phyloP scores from a whole-genome alignment of 768 basidiomycete genomes.

The Lactifluus echinatus region DNA sequence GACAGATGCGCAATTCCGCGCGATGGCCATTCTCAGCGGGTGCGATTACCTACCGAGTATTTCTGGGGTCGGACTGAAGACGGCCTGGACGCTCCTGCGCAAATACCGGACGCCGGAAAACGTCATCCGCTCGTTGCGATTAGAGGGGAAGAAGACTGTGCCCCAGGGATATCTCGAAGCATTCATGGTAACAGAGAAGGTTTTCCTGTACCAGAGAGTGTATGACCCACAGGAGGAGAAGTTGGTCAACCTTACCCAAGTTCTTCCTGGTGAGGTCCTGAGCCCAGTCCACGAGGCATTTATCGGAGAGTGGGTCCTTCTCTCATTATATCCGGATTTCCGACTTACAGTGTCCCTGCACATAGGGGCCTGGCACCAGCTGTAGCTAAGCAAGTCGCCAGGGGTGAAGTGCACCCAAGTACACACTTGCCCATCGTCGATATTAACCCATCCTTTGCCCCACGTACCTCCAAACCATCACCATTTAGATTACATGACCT shows the following conservation, averaged over 20 bases:
- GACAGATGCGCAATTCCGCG: constrained; percentile 83
- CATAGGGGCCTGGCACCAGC: constrained; percentile 53
- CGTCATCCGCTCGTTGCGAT: constrained; percentile 59
- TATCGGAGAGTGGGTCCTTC: constrained; percentile 54
- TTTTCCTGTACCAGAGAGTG: constrained; percentile 88
- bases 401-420: constrained; percentile 64
- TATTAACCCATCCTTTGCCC: constrained; percentile 60
- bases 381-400: constrained; percentile 57
- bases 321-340: background rate
- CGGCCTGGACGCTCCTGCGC: constrained; percentile 71
- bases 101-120: constrained; percentile 84
- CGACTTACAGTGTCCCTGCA: constrained; percentile 9
- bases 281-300: constrained; percentile 57
- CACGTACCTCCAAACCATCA: constrained; percentile 41
- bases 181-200: constrained; percentile 80
- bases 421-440: constrained; percentile 65
- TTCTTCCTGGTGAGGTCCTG: constrained; percentile 45
- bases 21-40: constrained; percentile 89
- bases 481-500: constrained; percentile 23
- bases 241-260: constrained; percentile 62
- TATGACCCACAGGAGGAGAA: constrained; percentile 63
- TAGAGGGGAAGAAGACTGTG: constrained; percentile 80
- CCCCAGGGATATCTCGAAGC: constrained; percentile 66
- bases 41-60: constrained; percentile 93
- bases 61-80: constrained; percentile 88